Percentiles rank a stretch among this genome's conserved stretches.
Conservation (phyloP, 148 eudicot species). For the Fallopia convolvulus region DNA sequence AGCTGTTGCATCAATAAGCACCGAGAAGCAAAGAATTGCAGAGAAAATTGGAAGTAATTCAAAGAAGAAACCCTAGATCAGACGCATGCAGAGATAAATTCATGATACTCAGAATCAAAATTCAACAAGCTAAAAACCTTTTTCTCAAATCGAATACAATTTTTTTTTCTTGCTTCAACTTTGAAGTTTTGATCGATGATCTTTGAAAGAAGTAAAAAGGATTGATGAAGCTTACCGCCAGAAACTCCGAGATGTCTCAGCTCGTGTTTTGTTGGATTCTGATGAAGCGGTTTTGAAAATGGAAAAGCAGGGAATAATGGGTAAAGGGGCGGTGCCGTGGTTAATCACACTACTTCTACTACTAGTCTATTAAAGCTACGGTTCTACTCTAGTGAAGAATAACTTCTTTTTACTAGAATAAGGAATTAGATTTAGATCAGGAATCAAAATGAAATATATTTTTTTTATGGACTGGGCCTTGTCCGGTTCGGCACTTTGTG, state of each 20-base stretch:
- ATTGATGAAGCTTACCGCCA: conserved; percentile 4
- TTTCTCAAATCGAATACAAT: neutral
- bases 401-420: neutral
- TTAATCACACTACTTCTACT: neutral
- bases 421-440: too few species aligned
- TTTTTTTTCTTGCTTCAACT: neutral
- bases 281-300: conserved; percentile 6
- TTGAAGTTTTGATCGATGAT: neutral
- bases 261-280: neutral
- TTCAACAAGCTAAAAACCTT: neutral
- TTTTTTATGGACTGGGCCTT: too few species aligned
- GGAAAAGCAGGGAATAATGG: neutral
- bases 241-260: conserved; percentile 2
- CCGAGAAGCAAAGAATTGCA: neutral
- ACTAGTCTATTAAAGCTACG: neutral
- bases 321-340: conserved; percentile 10
- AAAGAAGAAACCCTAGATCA: conserved; percentile 8
- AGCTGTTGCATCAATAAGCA: neutral
- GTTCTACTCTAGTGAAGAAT: neutral
- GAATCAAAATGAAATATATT: too few species aligned
- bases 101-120: neutral
- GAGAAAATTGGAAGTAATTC: neutral
- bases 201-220: neutral
- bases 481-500: too few species aligned
- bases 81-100: conserved; percentile 2